Evolutionary conservation across 805 yeast species (phyloP), one percentile per base, ranked within the genome.

Genomic region (Novakomyces olei): DNA sequence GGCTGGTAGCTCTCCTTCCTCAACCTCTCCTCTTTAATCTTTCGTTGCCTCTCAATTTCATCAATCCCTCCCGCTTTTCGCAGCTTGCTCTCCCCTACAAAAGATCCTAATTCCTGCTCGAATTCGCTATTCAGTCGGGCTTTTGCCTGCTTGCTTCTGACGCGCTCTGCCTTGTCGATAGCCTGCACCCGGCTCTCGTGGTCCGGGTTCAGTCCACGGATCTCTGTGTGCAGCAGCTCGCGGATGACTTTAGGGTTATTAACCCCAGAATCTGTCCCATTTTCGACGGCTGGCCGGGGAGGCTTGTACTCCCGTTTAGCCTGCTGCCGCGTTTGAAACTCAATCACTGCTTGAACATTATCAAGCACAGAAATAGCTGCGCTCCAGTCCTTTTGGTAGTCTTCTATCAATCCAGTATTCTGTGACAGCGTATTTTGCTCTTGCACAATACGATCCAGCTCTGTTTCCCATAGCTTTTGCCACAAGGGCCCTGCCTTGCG

Each of bases 381-480:
- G 23, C 63, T 65, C 20, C 88, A 53, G 52, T 88, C 99, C 39
- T 79, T 88, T 27, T 64, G 67, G 39, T 88, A 54, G 46, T 85
- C 92, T 19, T 60, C 61, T 1, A 79, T 67, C 34, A 91, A 63
- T 38, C 79, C 92, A 44, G 80, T 94, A 50, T 85, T 95, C 14
- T 80, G 62, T 35, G 77, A 77, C 54, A 83, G 69, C 49, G 80
- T 80, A 41, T 85, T 91, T 50, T 88, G 96, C 46, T 83, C 95
- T 45, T 80, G 92, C 41, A 92, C 75, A 9, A 88, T 85, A 24
- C 73, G 72, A 38, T 80, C 88, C 35, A 88, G 62, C 47, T 81
- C 94, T 4, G 72, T 58, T 47, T 83, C 94, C 95, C 98, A 85
- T 5, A 79, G 72, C 41, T 67, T 67, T 47, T 78, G 77, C 93